These are phyloP conservation scores for Peronospora farinosa DNA, from an alignment of 352 stramenopile species.

Conservation along the genomic window DNA sequence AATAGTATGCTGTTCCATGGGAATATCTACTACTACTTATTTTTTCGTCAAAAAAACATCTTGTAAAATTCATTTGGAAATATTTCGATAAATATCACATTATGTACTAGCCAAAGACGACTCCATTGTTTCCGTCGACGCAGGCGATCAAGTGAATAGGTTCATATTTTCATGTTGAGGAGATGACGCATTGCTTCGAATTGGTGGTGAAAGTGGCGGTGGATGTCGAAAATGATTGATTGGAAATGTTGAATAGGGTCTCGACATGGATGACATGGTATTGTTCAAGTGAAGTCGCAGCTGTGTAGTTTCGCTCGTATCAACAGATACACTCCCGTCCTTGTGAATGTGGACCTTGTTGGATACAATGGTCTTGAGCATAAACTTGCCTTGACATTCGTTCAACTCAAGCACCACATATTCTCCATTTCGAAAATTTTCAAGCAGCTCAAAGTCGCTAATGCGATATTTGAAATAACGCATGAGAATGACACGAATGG, in stretches of 20 bases:
- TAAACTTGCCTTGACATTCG: conserved; percentile 49
- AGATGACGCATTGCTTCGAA: conserved; percentile 33
- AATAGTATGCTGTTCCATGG: too few relatives aligned
- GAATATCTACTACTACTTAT: too few relatives aligned
- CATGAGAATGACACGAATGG: conserved; percentile 85
- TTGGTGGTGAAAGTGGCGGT: conserved; percentile 33
- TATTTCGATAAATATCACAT: too few relatives aligned
- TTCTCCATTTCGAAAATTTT: conserved; percentile 85
- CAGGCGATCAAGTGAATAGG: conserved; percentile 17
- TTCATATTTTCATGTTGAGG: conserved; percentile 18
- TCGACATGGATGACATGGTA: conserved; percentile 35
- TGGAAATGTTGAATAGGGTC: conserved; percentile 53
- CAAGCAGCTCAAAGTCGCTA: conserved; percentile 73
- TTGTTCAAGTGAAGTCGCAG: conserved; percentile 48
- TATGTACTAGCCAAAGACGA: too few relatives aligned
- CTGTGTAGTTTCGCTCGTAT: conserved; percentile 42
- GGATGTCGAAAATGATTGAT: conserved; percentile 60
- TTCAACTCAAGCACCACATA: conserved; percentile 77
- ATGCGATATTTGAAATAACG: conserved; percentile 87
- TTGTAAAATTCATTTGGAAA: too few relatives aligned
- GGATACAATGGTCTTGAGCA: conserved; percentile 57
- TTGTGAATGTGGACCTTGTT: conserved; percentile 49
- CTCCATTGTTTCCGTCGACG: too few relatives aligned
- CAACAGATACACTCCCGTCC: conserved; percentile 35
- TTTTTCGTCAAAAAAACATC: too few relatives aligned